Conservation (phyloP, 768 basidiomycete genomes). For the Auricularia heimuer region DNA sequence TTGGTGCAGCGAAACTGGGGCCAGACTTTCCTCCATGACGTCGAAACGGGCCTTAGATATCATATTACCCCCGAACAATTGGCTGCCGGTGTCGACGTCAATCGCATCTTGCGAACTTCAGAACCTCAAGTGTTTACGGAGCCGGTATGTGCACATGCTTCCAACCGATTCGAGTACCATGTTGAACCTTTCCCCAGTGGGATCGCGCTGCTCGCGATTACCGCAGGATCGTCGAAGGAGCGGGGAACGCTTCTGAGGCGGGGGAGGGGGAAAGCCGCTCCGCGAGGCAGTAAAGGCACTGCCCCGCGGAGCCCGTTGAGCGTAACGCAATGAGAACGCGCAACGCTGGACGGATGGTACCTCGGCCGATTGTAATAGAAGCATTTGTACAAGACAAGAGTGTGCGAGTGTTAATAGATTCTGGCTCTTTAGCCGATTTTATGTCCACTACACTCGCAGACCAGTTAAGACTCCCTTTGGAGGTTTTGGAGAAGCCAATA, state of each 20-base stretch:
- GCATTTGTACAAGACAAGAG: conserved; percentile 4
- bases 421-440: conserved; percentile 10
- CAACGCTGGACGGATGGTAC: conserved; percentile 4
- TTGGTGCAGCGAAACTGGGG: no score
- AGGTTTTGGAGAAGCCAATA: conserved; percentile 5
- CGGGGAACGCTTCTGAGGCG: neutral
- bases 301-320: neutral
- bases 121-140: neutral
- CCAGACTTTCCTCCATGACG: no score
- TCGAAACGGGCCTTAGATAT: no score
- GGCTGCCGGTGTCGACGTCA: no score
- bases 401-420: conserved; percentile 6
- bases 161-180: neutral
- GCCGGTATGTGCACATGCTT: neutral
- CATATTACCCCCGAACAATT: no score
- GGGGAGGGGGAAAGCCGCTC: neutral
- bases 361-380: conserved; percentile 4
- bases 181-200: neutral
- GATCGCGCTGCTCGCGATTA: neutral
- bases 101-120: neutral
- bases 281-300: neutral
- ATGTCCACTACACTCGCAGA: conserved; percentile 10
- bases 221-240: neutral
- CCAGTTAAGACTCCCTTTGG: conserved; percentile 3
- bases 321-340: conserved; percentile 7